A percentile compares a stretch with the other conserved stretches of the same genome.
Evolutionary conservation across 257 asterid genomes (phyloP).

Genomic region (Leonotis leonurus): DNA sequence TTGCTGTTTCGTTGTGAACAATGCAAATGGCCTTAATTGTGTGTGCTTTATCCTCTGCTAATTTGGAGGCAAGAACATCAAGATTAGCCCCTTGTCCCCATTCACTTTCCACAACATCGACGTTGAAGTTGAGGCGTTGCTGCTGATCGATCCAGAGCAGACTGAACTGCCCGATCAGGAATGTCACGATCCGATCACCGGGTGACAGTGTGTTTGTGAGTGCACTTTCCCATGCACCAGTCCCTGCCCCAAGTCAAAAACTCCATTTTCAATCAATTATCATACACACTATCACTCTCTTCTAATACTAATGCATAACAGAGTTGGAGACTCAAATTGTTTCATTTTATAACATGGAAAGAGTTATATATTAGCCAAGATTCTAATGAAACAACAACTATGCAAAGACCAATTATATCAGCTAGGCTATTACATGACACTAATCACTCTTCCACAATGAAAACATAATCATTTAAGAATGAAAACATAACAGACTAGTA

Average conservation of each 20-base stretch:
- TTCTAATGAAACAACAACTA: no score
- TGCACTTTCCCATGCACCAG: conserved; percentile 99
- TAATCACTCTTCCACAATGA: no score
- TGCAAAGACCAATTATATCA: no score
- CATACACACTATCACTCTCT: no score
- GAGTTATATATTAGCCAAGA: no score
- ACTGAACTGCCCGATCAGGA: conserved; percentile 95
- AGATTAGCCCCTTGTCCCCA: conserved; percentile 97
- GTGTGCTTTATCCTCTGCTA: conserved; percentile 65
- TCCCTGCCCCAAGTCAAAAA: conserved; percentile 50
- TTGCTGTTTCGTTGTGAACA: conserved; percentile 96
- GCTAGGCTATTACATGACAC: no score
- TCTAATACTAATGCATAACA: background rate
- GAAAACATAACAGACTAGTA: background rate
- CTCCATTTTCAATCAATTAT: background rate
- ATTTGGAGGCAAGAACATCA: conserved; percentile 64
- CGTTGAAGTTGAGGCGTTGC: conserved; percentile 81
- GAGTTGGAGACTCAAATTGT: no score
- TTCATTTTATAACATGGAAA: no score
- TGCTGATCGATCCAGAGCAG: conserved; percentile 99
- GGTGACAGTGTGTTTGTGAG: conserved; percentile 95
- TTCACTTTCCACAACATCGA: conserved; percentile 91
- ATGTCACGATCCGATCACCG: conserved; percentile 76
- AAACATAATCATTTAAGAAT: no score
- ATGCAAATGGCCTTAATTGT: conserved; percentile 95